Base-by-base conservation (phyloP, 1,139 yeast species). In the Candida tunisiensis region DNA sequence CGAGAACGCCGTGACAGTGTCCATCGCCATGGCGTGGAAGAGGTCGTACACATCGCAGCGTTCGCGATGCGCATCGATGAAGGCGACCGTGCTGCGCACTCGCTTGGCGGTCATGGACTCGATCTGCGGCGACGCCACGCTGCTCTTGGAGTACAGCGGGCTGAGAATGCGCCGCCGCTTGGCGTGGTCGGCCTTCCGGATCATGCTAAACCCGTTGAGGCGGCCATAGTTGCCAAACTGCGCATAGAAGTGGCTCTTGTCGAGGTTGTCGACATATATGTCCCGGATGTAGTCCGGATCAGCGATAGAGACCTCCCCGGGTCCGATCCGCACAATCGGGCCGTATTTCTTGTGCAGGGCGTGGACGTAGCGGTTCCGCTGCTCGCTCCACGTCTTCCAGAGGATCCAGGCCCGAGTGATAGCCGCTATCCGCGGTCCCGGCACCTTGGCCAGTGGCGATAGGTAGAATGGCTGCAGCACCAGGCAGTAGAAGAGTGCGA, bases 21-120 rank as follows among this genome's bases (percentile, higher is more conserved):
- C 83, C 70, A 74, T 66, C 2, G 88, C 83, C 39, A 74, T 55
- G n/a, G 74, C 57, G 12, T 72, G 73, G 55, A 73, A 74, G 12
- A 74, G 45, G 9, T 68, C 59, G 40, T 68, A 71, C 1, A 69
- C 73, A 28, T 74, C 78, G 17, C 73, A 52, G 11, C 14, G 8
- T n/a, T 21, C 9, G 5, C 13, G 7, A 9, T 16, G 11, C 7
- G 13, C 6, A 3, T 30, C 20, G 16, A 57, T 35, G 5, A 37
- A 36, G 6, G 28, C 23, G 22, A 51, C 30, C 3, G 49, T 34
- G 21, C 42, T 36, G 3, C 32, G 24, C 28, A 58, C 42, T 8
- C 53, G 46, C 12, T 44, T 41, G 21, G 40, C 38, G 11, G 60
- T 48, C 34, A 53, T 45, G 3, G 24, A 16, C 37, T 51, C 56